Percentiles rank a stretch among this genome's conserved stretches.
These are phyloP conservation scores for Isoetes taiwanensis DNA, from an alignment of 75 land plant genomes.

Conservation along the genomic window DNA sequence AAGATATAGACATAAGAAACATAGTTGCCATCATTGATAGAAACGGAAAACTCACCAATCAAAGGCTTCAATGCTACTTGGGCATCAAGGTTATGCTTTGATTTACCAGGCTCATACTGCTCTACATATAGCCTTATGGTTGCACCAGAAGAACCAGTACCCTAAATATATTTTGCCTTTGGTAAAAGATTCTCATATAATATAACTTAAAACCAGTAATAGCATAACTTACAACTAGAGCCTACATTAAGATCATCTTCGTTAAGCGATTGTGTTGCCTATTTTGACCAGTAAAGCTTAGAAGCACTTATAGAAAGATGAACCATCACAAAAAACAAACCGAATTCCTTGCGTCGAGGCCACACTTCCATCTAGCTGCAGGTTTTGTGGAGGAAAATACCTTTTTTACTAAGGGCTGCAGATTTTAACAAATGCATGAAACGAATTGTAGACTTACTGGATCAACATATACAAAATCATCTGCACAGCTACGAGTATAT, in stretches of 20 bases:
- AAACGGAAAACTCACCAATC: background rate
- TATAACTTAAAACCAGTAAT: too few species aligned
- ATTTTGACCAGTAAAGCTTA: too few species aligned
- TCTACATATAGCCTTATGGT: conserved; percentile 1
- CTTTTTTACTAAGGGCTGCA: too few species aligned
- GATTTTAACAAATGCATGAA: too few species aligned
- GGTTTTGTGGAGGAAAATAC: too few species aligned
- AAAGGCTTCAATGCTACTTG: conserved; percentile 1
- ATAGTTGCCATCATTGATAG: background rate
- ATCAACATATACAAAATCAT: conserved; percentile 5
- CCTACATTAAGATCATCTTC: background rate
- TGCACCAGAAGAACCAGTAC: conserved; percentile 2
- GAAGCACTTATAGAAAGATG: background rate
- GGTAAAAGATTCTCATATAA: too few species aligned
- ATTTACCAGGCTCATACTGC: background rate
- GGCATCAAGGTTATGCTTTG: conserved; percentile 5
- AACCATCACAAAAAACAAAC: conserved; percentile 3
- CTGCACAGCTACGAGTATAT: background rate
- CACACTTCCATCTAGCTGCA: conserved; percentile 1
- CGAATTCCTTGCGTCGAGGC: conserved; percentile 3
- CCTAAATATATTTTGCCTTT: too few species aligned
- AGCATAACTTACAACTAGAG: too few species aligned
- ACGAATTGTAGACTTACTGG: conserved; percentile 2
- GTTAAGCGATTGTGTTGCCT: too few species aligned
- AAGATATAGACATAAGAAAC: background rate